These are phyloP conservation scores for Solanum pimpinellifolium DNA, from an alignment of 257 asterid genomes.

Conservation along the genomic window DNA sequence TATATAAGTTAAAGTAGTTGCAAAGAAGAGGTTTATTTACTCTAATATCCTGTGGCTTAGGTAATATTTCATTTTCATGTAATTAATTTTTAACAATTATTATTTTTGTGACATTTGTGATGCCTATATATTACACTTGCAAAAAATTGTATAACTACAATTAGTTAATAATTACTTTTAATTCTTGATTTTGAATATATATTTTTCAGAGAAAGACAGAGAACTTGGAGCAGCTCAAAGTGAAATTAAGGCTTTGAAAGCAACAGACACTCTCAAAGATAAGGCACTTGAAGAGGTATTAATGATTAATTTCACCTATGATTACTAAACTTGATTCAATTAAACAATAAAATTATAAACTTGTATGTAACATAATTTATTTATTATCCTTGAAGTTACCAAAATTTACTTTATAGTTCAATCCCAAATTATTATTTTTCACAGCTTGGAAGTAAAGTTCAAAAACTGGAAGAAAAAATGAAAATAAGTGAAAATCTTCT, in stretches of 20 bases:
- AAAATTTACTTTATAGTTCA: neutral
- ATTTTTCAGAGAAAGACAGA: slow-evolving; percentile 58
- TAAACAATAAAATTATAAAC: neutral
- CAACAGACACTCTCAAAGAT: slow-evolving; percentile 57
- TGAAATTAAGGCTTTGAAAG: slow-evolving; percentile 63
- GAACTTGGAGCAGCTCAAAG: slow-evolving; percentile 48
- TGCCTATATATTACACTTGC: neutral
- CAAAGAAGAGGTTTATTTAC: neutral
- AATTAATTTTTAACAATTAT: neutral
- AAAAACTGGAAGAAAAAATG: slow-evolving; percentile 52
- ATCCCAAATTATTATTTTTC: neutral
- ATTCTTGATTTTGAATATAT: neutral
- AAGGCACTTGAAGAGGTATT: slow-evolving; percentile 77
- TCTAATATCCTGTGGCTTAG: neutral
- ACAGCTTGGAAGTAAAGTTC: slow-evolving; percentile 50
- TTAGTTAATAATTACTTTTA: neutral
- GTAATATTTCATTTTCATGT: neutral
- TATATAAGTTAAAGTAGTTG: neutral
- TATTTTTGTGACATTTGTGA: neutral
- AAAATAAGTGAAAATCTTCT: slow-evolving; percentile 33
- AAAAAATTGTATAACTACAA: neutral
- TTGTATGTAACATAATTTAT: neutral
- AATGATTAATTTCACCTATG: neutral
- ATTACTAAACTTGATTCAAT: neutral
- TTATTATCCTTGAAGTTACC: neutral